Evolutionary conservation across 371 early-diverging fungal genomes (phyloP).

Genomic region (Choanephora cucurbitarum): DNA sequence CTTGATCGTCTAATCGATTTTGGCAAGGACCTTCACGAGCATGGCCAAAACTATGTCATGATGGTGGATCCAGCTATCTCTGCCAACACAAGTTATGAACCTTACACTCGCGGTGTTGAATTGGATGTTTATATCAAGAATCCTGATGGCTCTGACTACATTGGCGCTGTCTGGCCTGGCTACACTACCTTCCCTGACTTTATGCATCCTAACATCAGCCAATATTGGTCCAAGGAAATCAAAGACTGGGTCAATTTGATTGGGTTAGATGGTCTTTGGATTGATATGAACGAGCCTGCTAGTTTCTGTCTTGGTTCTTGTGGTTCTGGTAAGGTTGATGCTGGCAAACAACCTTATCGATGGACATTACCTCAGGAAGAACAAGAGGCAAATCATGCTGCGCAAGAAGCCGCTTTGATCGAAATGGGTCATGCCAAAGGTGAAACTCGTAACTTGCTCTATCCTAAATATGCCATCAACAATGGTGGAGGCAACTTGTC

Average conservation of each 20-base stretch:
- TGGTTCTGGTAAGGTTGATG: constrained; percentile 27
- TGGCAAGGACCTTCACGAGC: constrained; percentile 12
- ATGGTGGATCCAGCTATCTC: constrained; percentile 63
- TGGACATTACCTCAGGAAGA: constrained; percentile 32
- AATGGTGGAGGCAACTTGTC: constrained; percentile 43
- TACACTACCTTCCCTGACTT: constrained; percentile 69
- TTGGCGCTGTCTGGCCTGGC: constrained; percentile 74
- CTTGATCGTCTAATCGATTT: constrained; percentile 24
- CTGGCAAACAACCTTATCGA: constrained; percentile 22
- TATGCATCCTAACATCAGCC: constrained; percentile 51
- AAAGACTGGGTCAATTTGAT: constrained; percentile 24
- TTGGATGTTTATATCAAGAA: constrained; percentile 55
- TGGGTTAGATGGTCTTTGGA: constrained; percentile 65
- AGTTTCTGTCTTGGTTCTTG: constrained; percentile 45
- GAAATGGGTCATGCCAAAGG: constrained; percentile 27
- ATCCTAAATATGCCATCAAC: constrained; percentile 41
- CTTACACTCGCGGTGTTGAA: constrained; percentile 46
- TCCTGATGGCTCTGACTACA: constrained; percentile 40
- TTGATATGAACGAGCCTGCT: constrained; percentile 72
- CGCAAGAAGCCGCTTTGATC: constrained; percentile 22
- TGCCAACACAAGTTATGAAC: constrained; percentile 35
- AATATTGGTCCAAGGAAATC: constrained; percentile 53
- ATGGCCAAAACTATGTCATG: constrained; percentile 34
- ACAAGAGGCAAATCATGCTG: constrained; percentile 21
- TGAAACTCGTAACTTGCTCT: constrained; percentile 33